Evolutionary conservation across 2,329 filamentous ascomycete genomes (phyloP).

Genomic region (Fusarium verticillioides): DNA sequence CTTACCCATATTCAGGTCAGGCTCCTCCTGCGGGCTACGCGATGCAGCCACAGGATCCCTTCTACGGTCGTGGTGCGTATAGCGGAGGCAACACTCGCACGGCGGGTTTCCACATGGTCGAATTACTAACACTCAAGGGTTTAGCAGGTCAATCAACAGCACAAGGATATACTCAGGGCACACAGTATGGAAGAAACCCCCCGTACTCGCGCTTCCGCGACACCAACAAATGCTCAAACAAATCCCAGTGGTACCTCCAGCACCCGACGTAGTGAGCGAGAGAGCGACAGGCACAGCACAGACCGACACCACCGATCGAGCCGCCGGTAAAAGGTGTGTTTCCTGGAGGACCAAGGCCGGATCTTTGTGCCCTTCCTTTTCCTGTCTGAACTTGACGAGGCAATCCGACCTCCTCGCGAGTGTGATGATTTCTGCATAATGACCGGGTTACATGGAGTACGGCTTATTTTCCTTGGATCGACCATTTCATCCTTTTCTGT

Average conservation of each 20-base stretch:
- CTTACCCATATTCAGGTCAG: slow-evolving; percentile 52
- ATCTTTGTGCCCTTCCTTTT: slow-evolving; percentile 30
- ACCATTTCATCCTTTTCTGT: slow-evolving; percentile 42
- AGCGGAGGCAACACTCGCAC: slow-evolving; percentile 40
- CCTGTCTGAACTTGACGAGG: slow-evolving; percentile 38
- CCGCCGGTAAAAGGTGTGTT: slow-evolving; percentile 48
- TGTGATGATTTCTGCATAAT: slow-evolving; percentile 48
- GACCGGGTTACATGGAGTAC: slow-evolving; percentile 44
- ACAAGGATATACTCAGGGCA: slow-evolving; percentile 57
- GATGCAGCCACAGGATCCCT: slow-evolving; percentile 63
- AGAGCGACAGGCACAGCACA: slow-evolving; percentile 53
- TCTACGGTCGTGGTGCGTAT: slow-evolving; percentile 72
- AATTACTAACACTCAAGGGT: slow-evolving; percentile 60
- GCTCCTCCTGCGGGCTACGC: slow-evolving; percentile 52
- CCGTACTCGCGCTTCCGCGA: slow-evolving; percentile 51
- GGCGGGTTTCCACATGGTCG: slow-evolving; percentile 41
- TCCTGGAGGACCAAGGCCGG: slow-evolving; percentile 34
- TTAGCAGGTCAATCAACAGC: slow-evolving; percentile 57
- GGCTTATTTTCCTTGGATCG: slow-evolving; percentile 43
- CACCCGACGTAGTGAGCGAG: slow-evolving; percentile 56
- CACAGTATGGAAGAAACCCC: slow-evolving; percentile 65
- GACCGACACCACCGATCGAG: slow-evolving; percentile 54
- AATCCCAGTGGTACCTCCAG: slow-evolving; percentile 50
- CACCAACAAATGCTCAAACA: slow-evolving; percentile 54
- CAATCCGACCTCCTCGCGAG: slow-evolving; percentile 40